phyloP scores from a whole-genome alignment of 495 filamentous ascomycete genomes.

The Bathelium albidoporum region DNA sequence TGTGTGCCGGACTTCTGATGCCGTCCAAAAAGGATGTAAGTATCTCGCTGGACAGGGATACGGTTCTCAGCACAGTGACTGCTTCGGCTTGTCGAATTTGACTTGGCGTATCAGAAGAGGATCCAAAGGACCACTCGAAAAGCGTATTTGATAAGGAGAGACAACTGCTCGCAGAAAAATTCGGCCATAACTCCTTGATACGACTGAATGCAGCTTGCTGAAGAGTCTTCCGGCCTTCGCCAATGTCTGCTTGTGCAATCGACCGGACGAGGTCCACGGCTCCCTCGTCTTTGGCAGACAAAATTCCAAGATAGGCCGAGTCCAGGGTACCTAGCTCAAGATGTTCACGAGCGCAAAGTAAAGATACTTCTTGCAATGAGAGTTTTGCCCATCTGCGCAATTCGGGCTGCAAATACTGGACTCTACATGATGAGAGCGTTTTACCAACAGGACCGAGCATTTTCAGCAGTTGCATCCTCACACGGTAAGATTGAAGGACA shows the following conservation, averaged over 20 bases:
- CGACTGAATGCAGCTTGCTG: slow-evolving; percentile 52
- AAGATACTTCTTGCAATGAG: slow-evolving; percentile 32
- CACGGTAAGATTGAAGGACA: slow-evolving; percentile 51
- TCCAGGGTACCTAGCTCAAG: slow-evolving; percentile 52
- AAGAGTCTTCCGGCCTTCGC: slow-evolving; percentile 36
- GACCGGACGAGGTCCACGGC: slow-evolving; percentile 50
- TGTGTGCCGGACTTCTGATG: slow-evolving; percentile 52
- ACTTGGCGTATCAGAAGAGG: background rate
- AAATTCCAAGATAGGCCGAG: slow-evolving; percentile 45
- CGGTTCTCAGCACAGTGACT: slow-evolving; percentile 54
- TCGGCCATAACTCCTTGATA: slow-evolving; percentile 58
- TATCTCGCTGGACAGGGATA: slow-evolving; percentile 59
- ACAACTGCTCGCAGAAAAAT: background rate
- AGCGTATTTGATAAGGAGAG: background rate
- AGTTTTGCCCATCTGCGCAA: slow-evolving; percentile 55
- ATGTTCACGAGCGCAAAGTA: slow-evolving; percentile 45
- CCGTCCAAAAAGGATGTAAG: slow-evolving; percentile 59
- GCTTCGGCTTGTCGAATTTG: slow-evolving; percentile 40
- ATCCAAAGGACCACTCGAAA: background rate
- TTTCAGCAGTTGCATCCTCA: slow-evolving; percentile 60
- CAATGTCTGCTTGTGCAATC: slow-evolving; percentile 22
- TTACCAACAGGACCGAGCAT: slow-evolving; percentile 62
- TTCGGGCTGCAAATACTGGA: slow-evolving; percentile 57
- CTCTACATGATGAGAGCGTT: slow-evolving; percentile 53
- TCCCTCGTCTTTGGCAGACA: slow-evolving; percentile 56